Conservation (phyloP, 305 asterid species). For the Fraxinus dipetala region DNA sequence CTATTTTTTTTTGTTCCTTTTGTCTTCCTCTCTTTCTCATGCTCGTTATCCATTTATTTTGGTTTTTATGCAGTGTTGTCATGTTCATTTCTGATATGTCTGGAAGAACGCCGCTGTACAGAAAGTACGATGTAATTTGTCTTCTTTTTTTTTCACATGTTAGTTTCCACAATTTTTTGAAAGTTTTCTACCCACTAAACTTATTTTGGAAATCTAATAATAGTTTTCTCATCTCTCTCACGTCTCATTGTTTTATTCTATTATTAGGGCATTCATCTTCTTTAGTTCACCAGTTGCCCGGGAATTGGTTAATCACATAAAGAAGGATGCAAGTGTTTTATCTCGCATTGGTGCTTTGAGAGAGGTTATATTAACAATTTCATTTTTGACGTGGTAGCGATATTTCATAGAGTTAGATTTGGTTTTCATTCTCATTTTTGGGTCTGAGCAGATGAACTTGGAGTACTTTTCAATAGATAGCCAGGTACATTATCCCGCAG, state of each 20-base stretch:
- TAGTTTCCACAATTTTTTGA: constrained; percentile 11
- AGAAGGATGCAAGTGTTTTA: constrained; percentile 75
- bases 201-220: not conserved
- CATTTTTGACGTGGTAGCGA: constrained; percentile 13
- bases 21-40: not conserved
- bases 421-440: constrained; percentile 36
- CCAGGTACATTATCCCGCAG: constrained; percentile 61
- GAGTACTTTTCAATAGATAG: constrained; percentile 90
- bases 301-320: constrained; percentile 81
- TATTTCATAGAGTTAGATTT: constrained; percentile 21
- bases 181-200: not conserved
- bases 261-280: constrained; percentile 84
- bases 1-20: constrained; percentile 1
- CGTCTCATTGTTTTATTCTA: constrained; percentile 16
- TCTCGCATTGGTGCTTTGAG: constrained; percentile 96
- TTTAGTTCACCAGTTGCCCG: constrained; percentile 89
- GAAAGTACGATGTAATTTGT: constrained; percentile 56
- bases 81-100: constrained; percentile 94
- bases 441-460: constrained; percentile 89
- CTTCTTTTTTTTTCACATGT: not conserved
- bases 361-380: constrained; percentile 54
- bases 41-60: constrained; percentile 31
- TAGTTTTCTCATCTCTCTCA: constrained; percentile 24
- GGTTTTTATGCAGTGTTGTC: constrained; percentile 66
- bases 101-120: constrained; percentile 86